phyloP scores from a whole-genome alignment of 2,329 filamentous ascomycete genomes.

The Penicillium sp. region DNA sequence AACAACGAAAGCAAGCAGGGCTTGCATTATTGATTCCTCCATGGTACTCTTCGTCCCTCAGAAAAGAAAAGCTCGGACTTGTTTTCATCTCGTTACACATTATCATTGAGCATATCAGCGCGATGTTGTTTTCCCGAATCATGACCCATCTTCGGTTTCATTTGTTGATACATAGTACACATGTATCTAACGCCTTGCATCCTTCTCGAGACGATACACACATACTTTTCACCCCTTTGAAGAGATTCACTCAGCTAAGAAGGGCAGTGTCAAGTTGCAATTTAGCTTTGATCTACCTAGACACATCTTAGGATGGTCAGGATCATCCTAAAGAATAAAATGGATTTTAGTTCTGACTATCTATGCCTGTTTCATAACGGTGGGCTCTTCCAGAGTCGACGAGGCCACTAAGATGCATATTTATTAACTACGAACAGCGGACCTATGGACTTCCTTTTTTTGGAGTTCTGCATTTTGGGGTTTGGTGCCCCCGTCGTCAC shows the following conservation, averaged over 20 bases:
- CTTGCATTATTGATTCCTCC: conserved; percentile 31
- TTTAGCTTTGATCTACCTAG: background rate
- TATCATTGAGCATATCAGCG: conserved; percentile 40
- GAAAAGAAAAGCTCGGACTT: conserved; percentile 15
- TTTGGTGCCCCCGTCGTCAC: too few species aligned
- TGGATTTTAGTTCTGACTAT: background rate
- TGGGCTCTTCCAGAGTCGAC: too few species aligned
- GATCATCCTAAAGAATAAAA: conserved; percentile 2
- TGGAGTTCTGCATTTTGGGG: too few species aligned
- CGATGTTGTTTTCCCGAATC: conserved; percentile 26
- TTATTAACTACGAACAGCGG: too few species aligned
- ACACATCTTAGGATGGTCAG: conserved; percentile 2
- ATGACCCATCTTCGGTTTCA: conserved; percentile 28
- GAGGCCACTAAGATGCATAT: too few species aligned
- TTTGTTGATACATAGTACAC: conserved; percentile 22
- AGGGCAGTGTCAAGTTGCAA: background rate
- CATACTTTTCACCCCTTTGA: background rate
- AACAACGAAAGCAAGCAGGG: conserved; percentile 32
- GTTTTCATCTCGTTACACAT: conserved; percentile 26
- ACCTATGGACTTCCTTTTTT: too few species aligned
- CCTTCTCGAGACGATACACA: conserved; percentile 8
- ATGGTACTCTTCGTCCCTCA: conserved; percentile 19
- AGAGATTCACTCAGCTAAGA: background rate
- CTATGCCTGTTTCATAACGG: background rate
- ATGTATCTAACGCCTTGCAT: conserved; percentile 20